Conservation (phyloP, 2,329 filamentous ascomycete species). For the Trichoderma asperellum region DNA sequence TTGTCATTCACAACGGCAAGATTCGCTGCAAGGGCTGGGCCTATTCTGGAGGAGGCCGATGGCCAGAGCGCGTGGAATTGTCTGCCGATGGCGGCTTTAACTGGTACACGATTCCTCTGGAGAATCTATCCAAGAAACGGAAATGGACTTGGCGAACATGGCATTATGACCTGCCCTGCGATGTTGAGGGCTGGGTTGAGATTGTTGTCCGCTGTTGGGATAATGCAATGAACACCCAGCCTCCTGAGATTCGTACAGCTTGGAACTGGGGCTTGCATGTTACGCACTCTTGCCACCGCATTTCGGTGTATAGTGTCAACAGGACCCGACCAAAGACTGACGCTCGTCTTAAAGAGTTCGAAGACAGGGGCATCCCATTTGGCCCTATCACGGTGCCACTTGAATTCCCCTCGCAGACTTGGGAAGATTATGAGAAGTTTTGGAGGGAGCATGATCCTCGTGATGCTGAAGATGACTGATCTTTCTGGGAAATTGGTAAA, state of each 20-base stretch:
- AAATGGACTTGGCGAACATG: slow-evolving; percentile 24
- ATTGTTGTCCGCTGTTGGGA: slow-evolving; percentile 23
- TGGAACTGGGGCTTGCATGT: slow-evolving; percentile 25
- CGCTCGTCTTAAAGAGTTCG: slow-evolving; percentile 9
- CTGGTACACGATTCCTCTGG: slow-evolving; percentile 14
- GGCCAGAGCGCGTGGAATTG: slow-evolving; percentile 22
- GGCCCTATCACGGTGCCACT: slow-evolving; percentile 16
- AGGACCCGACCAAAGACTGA: not conserved
- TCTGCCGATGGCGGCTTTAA: slow-evolving; percentile 14
- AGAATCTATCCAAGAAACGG: slow-evolving; percentile 23
- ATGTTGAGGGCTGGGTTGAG: slow-evolving; percentile 23
- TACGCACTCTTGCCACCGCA: slow-evolving; percentile 19
- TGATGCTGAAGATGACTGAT: slow-evolving; percentile 18
- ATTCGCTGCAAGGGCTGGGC: slow-evolving; percentile 21
- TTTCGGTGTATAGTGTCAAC: slow-evolving; percentile 21
- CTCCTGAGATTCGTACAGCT: not conserved
- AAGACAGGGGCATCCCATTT: slow-evolving; percentile 7
- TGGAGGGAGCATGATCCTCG: slow-evolving; percentile 21
- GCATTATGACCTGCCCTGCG: slow-evolving; percentile 12
- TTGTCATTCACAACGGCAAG: slow-evolving; percentile 20
- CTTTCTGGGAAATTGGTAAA: too few relatives aligned
- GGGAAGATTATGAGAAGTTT: slow-evolving; percentile 14
- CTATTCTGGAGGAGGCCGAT: slow-evolving; percentile 15
- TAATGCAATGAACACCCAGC: slow-evolving; percentile 19
- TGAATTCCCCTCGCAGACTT: slow-evolving; percentile 4